A percentile compares a stretch with the other conserved stretches of the same genome.
Evolutionary conservation across 495 filamentous ascomycete genomes (phyloP).

Genomic region (Lophium mytilinum): DNA sequence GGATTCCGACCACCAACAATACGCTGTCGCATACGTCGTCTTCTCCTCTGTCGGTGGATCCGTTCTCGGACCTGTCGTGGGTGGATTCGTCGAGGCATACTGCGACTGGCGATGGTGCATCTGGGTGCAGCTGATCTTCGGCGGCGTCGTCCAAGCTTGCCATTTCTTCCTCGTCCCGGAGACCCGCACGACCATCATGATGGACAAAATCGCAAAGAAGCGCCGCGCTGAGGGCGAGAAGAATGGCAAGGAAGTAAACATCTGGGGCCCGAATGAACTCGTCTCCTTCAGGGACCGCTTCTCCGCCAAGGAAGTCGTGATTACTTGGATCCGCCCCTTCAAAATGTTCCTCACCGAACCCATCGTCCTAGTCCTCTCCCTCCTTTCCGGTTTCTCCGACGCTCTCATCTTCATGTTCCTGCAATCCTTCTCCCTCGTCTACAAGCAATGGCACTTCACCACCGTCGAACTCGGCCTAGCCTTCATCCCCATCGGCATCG

Average conservation of each 20-base stretch:
- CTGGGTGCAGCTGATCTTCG: conserved; percentile 47
- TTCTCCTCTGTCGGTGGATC: conserved; percentile 71
- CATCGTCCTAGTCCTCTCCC: conserved; percentile 62
- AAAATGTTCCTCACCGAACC: conserved; percentile 71
- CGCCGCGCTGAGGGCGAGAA: conserved; percentile 43
- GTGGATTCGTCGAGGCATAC: conserved; percentile 62
- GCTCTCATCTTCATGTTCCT: conserved; percentile 73
- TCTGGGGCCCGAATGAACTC: conserved; percentile 59
- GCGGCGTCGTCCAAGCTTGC: conserved; percentile 44
- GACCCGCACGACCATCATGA: conserved; percentile 50
- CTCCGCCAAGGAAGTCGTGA: conserved; percentile 46
- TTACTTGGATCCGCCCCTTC: conserved; percentile 64
- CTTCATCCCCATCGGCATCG: conserved; percentile 52
- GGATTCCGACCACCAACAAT: conserved; percentile 63
- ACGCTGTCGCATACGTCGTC: conserved; percentile 60
- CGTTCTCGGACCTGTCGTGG: conserved; percentile 68
- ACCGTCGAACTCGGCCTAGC: conserved; percentile 44
- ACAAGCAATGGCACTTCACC: conserved; percentile 51
- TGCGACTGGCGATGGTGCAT: conserved; percentile 61
- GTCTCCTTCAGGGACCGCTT: conserved; percentile 50
- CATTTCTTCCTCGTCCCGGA: conserved; percentile 51
- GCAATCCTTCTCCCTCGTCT: conserved; percentile 52
- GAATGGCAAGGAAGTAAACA: conserved; percentile 33
- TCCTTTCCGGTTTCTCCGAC: conserved; percentile 69
- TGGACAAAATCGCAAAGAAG: conserved; percentile 52